Evolutionary conservation across 768 basidiomycete species (phyloP), one percentile per base, ranked within the genome.

Genomic region (Termitomyces sp.): DNA sequence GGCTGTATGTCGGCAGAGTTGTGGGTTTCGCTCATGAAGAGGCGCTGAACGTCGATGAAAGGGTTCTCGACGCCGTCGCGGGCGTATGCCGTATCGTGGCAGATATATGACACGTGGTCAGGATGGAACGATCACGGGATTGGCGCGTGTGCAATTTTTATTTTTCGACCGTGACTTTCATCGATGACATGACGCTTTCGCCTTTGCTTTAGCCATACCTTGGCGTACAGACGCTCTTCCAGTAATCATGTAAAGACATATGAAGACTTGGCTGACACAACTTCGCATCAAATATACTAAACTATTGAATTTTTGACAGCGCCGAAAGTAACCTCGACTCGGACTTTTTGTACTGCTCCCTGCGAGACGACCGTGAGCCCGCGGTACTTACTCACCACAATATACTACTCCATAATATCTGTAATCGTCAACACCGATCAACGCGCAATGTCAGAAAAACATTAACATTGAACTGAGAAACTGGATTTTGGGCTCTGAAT

Each of bases 21-120:
- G 18, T 42, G 18, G n/a, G 36, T 14, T n/a, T 58, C 32, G 37
- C 37, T 53, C 57, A 58, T 58, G 10, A 53, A 58, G 30, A 53
- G 27, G 18, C 20, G 13, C 9, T 46, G n/a, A 24, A 32, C 34
- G 43, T 22, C 18, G 20, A 9, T 16, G 48, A 20, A 52, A n/a
- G 9, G 20, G 45, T 26, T 33, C 44, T 58, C 30, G 52, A 34
- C 52, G 37, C 52, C 36, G 37, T 37, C 51, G 57, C 34, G 14
- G 50, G 27, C 57, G 50, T n/a, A 18, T 34, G 54, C 26, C 13
- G 30, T 16, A 49, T 30, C 27, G 30, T 34, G 48, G 18, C 37
- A n/a, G 33, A 2, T 27, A 27, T 27, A 8, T 27, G 22, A 2
- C 56, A 58, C 57, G 57, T 58, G 50, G 8, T 33, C 5, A 16